Conservation (phyloP, 2,329 filamentous ascomycete genomes). For the Calonectria henricotiae region DNA sequence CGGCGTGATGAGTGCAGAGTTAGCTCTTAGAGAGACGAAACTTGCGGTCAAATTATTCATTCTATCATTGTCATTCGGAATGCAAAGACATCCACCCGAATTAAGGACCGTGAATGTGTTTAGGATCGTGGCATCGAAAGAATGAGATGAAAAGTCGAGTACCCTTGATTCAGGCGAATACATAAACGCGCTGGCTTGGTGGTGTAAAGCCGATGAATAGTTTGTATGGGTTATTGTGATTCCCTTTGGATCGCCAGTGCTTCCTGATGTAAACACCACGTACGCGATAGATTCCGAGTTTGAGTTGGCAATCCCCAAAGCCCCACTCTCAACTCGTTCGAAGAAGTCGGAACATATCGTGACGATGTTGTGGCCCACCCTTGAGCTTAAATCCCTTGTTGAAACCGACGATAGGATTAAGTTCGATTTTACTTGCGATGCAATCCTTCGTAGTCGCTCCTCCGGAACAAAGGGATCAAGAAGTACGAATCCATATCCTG, state of each 20-base stretch:
- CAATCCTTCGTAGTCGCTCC: background rate
- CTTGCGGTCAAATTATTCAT: constrained; percentile 1
- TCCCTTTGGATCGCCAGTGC: constrained; percentile 52
- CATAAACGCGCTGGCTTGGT: background rate
- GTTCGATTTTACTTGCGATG: background rate
- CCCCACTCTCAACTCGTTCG: background rate
- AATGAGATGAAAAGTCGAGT: constrained; percentile 36
- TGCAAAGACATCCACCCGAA: constrained; percentile 39
- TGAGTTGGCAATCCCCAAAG: constrained; percentile 2
- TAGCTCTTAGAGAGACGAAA: background rate
- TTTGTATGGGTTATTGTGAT: constrained; percentile 42
- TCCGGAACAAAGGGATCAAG: constrained; percentile 12
- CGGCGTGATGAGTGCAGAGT: background rate
- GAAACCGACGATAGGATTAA: background rate
- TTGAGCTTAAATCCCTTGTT: background rate
- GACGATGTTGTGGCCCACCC: background rate
- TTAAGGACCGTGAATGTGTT: constrained; percentile 36
- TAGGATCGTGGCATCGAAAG: constrained; percentile 39
- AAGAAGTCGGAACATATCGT: background rate
- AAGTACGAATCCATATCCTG: background rate
- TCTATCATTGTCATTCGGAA: constrained; percentile 30
- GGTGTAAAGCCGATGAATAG: constrained; percentile 18
- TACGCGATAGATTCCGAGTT: constrained; percentile 24
- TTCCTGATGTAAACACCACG: constrained; percentile 51
- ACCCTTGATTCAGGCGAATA: constrained; percentile 12